Conservation (phyloP, 169 alveolate genomes). For the Plasmodium fragile region DNA sequence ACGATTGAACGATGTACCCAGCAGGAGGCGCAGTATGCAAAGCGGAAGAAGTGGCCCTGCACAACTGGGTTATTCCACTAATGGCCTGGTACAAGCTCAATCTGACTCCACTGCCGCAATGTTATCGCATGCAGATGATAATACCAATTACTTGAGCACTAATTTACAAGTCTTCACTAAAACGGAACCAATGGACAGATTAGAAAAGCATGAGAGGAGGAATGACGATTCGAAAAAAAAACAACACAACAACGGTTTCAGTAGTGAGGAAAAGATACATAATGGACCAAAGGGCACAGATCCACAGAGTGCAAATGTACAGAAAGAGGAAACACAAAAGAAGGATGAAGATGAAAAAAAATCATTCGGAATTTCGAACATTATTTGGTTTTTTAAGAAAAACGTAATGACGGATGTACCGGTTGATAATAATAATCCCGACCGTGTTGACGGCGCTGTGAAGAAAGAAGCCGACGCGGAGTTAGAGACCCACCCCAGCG, state of each 20-base stretch:
- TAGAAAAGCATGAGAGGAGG: background rate
- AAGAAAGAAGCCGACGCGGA: background rate
- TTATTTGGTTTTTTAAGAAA: conserved; percentile 9
- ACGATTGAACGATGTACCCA: conserved; percentile 6
- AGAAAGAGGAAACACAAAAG: background rate
- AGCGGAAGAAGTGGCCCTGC: background rate
- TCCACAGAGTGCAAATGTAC: background rate
- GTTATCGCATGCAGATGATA: background rate
- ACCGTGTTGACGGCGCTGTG: background rate
- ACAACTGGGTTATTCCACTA: background rate
- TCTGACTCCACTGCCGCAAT: background rate
- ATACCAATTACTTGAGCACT: background rate
- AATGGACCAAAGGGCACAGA: background rate
- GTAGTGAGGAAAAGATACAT: background rate
- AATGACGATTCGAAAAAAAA: background rate
- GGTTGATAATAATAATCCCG: background rate
- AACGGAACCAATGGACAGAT: background rate
- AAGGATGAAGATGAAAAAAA: background rate
- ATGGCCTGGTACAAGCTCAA: background rate
- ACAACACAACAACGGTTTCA: conserved; percentile 6
- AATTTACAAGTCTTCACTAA: background rate
- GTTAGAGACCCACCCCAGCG: background rate
- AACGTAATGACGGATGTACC: background rate
- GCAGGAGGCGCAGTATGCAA: background rate
- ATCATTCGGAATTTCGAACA: background rate